Evolutionary conservation across 2,329 filamentous ascomycete species (phyloP).

Genomic region (Gliomastix tumulicola): DNA sequence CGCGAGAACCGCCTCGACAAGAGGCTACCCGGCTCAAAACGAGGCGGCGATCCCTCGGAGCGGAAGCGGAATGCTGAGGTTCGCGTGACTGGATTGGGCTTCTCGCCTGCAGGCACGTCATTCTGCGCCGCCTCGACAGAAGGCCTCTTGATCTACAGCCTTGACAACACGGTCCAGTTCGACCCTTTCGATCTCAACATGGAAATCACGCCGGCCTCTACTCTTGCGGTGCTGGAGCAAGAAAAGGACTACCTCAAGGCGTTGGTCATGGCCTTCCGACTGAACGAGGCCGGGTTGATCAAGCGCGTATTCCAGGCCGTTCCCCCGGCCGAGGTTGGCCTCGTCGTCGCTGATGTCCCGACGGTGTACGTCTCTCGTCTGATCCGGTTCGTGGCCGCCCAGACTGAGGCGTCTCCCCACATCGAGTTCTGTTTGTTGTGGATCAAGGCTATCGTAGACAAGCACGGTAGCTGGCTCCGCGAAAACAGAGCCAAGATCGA

Average conservation of each 20-base stretch:
- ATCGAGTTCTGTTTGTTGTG: slow-evolving; percentile 92
- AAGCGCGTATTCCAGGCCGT: slow-evolving; percentile 80
- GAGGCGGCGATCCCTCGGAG: slow-evolving; percentile 73
- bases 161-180: slow-evolving; percentile 79
- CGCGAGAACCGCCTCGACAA: slow-evolving; percentile 76
- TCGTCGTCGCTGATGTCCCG: slow-evolving; percentile 75
- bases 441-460: slow-evolving; percentile 76
- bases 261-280: slow-evolving; percentile 91
- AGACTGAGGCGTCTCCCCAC: slow-evolving; percentile 85
- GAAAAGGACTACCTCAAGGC: slow-evolving; percentile 84
- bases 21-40: slow-evolving; percentile 76
- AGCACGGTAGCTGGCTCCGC: slow-evolving; percentile 79
- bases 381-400: slow-evolving; percentile 78
- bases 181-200: slow-evolving; percentile 96
- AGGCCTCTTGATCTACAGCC: slow-evolving; percentile 85
- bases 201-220: slow-evolving; percentile 82
- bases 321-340: slow-evolving; percentile 64
- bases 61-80: slow-evolving; percentile 75
- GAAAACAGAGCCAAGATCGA: slow-evolving; percentile 74
- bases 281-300: slow-evolving; percentile 79
- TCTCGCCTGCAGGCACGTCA: slow-evolving; percentile 79
- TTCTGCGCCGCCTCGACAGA: slow-evolving; percentile 96
- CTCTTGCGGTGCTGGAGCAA: slow-evolving; percentile 58
- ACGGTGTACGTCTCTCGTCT: slow-evolving; percentile 80
- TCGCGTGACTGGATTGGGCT: slow-evolving; percentile 75